These are phyloP conservation scores for Pseudogymnoascus destructans DNA, from an alignment of 2,329 filamentous ascomycete genomes.

Conservation along the genomic window DNA sequence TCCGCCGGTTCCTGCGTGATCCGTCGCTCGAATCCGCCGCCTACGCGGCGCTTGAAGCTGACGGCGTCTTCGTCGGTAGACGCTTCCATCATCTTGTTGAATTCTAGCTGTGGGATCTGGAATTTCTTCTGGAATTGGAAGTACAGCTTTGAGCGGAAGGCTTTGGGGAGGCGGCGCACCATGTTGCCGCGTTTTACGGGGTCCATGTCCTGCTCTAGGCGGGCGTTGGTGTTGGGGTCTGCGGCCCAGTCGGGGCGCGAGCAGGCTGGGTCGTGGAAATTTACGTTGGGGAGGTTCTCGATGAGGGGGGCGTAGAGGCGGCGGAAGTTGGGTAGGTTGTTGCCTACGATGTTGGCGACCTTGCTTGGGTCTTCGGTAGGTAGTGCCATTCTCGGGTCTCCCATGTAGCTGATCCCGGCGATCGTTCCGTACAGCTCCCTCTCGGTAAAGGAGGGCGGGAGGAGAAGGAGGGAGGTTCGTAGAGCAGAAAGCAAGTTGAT, in stretches of 20 bases:
- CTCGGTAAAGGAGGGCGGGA: slow-evolving; percentile 76
- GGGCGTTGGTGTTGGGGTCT: slow-evolving; percentile 49
- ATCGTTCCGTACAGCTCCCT: slow-evolving; percentile 82
- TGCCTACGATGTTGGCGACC: slow-evolving; percentile 82
- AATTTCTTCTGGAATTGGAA: slow-evolving; percentile 92
- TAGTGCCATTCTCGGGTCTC: slow-evolving; percentile 89
- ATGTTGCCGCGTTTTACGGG: slow-evolving; percentile 85
- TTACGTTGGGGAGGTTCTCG: slow-evolving; percentile 77
- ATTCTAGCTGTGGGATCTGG: slow-evolving; percentile 70
- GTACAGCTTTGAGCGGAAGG: slow-evolving; percentile 81
- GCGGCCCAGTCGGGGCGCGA: slow-evolving; percentile 48
- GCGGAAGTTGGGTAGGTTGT: slow-evolving; percentile 85
- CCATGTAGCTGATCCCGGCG: slow-evolving; percentile 82
- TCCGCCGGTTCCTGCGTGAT: slow-evolving; percentile 59
- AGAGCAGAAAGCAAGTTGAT: slow-evolving; percentile 88
- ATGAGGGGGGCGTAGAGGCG: slow-evolving; percentile 83
- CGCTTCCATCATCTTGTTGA: slow-evolving; percentile 71
- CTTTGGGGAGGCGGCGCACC: slow-evolving; percentile 77
- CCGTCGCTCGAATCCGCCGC: slow-evolving; percentile 72
- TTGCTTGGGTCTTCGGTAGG: slow-evolving; percentile 86
- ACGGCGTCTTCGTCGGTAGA: slow-evolving; percentile 53
- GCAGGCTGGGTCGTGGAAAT: slow-evolving; percentile 54
- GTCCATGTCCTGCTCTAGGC: slow-evolving; percentile 81
- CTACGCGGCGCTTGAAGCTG: slow-evolving; percentile 59
- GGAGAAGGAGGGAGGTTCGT: slow-evolving; percentile 73